These are phyloP conservation scores for Clarireedia hainanense DNA, from an alignment of 2,329 filamentous ascomycete species.

Conservation along the genomic window DNA sequence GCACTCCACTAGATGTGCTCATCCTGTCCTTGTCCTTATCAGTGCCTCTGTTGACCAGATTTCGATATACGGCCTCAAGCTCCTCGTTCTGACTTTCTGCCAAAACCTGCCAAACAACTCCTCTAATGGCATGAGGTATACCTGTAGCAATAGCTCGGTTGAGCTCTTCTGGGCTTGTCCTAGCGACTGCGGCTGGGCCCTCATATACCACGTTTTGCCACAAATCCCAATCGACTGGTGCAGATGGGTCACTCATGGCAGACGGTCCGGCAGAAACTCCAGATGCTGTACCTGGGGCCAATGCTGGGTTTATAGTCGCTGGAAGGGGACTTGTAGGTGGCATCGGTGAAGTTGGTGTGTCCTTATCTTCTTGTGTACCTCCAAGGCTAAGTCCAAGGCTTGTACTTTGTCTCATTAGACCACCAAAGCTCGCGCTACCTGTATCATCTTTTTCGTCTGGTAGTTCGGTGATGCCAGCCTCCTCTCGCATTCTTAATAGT, in stretches of 20 bases:
- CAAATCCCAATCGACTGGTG: constrained; percentile 93
- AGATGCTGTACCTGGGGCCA: constrained; percentile 79
- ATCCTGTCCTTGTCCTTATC: constrained; percentile 67
- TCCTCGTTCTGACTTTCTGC: constrained; percentile 93
- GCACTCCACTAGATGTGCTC: constrained; percentile 28
- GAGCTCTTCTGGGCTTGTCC: constrained; percentile 81
- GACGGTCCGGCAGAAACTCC: constrained; percentile 72
- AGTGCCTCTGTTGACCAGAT: constrained; percentile 71
- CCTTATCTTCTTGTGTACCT: constrained; percentile 23
- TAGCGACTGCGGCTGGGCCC: constrained; percentile 78
- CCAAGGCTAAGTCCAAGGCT: constrained; percentile 35
- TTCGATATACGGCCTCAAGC: constrained; percentile 77
- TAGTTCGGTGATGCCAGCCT: constrained; percentile 49
- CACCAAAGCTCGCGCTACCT: constrained; percentile 35
- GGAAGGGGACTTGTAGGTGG: constrained; percentile 41
- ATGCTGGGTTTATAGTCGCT: constrained; percentile 55
- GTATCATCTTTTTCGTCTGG: constrained; percentile 38
- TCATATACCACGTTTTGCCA: constrained; percentile 97
- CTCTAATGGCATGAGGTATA: constrained; percentile 89
- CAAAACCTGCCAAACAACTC: constrained; percentile 98
- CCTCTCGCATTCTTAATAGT: constrained; percentile 65
- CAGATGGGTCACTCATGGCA: constrained; percentile 52
- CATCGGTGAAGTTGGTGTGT: constrained; percentile 34
- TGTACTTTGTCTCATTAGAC: constrained; percentile 33
- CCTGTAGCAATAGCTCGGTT: constrained; percentile 86